These are phyloP conservation scores for Emericellopsis terricola DNA, from an alignment of 495 filamentous ascomycete genomes.

Conservation along the genomic window DNA sequence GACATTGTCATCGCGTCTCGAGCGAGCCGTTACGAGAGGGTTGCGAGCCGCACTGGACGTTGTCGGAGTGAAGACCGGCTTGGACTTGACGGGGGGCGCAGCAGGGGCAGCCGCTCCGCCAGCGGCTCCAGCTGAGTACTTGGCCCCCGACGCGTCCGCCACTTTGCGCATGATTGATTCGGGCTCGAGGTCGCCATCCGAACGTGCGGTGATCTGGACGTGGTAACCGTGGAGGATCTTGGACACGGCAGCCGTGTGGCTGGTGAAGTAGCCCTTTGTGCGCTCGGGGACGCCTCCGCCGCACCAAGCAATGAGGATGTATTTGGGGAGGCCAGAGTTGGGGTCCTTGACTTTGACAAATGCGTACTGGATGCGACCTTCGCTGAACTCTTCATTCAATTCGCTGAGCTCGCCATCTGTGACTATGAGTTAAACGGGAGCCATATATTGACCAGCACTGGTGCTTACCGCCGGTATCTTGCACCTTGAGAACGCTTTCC, in stretches of 20 bases:
- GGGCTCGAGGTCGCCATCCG: constrained; percentile 70
- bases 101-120: constrained; percentile 28
- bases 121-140: constrained; percentile 54
- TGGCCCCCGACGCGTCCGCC: constrained; percentile 88
- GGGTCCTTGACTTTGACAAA: constrained; percentile 93
- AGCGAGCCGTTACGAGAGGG: constrained; percentile 35
- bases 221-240: constrained; percentile 94
- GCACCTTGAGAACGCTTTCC: constrained; percentile 88
- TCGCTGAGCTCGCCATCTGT: constrained; percentile 86
- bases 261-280: constrained; percentile 96
- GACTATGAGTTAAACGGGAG: too few species aligned
- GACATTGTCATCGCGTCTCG: constrained; percentile 22
- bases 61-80: constrained; percentile 78
- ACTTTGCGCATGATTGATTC: constrained; percentile 84
- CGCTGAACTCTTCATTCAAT: constrained; percentile 93
- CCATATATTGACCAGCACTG: too few species aligned
- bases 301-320: constrained; percentile 90
- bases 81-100: constrained; percentile 52
- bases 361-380: constrained; percentile 90
- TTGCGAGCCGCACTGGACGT: constrained; percentile 46
- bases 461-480: constrained; percentile 65
- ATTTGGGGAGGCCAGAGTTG: constrained; percentile 81
- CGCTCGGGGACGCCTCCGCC: constrained; percentile 95
- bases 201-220: constrained; percentile 88
- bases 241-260: constrained; percentile 71